Conservation (phyloP, 140 eudicot genomes). For the Stevia rebaudiana region DNA sequence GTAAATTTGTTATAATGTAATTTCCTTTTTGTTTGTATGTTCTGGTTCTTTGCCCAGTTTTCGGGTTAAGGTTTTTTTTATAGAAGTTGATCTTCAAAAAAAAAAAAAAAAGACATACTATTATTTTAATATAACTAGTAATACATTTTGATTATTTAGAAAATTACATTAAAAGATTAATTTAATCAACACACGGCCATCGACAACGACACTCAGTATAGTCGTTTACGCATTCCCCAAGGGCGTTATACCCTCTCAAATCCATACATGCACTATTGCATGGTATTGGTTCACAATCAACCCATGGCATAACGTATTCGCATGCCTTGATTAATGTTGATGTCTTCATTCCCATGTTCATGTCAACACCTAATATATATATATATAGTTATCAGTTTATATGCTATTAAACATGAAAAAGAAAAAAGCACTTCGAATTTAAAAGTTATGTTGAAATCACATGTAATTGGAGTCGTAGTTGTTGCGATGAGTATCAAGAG, state of each 20-base stretch:
- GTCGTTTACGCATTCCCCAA: background rate
- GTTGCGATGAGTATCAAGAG: background rate
- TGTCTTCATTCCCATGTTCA: background rate
- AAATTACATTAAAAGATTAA: background rate
- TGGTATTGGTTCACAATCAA: no score
- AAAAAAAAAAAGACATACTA: no score
- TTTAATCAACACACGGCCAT: background rate
- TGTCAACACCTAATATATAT: background rate
- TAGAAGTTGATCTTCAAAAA: no score
- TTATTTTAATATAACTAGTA: no score
- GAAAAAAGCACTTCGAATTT: background rate
- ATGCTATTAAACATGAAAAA: background rate
- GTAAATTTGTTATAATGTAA: no score
- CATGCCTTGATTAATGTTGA: background rate
- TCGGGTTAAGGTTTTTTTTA: no score
- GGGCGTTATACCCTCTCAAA: background rate
- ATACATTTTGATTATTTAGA: background rate
- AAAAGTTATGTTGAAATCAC: background rate
- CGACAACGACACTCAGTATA: background rate
- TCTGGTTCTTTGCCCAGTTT: no score
- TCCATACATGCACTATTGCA: background rate
- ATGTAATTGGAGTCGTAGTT: background rate
- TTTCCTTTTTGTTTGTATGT: no score
- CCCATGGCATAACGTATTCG: no score
- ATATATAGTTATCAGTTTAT: background rate